phyloP scores from a whole-genome alignment of 495 filamentous ascomycete genomes.

The Hyaloscypha bicolor region DNA sequence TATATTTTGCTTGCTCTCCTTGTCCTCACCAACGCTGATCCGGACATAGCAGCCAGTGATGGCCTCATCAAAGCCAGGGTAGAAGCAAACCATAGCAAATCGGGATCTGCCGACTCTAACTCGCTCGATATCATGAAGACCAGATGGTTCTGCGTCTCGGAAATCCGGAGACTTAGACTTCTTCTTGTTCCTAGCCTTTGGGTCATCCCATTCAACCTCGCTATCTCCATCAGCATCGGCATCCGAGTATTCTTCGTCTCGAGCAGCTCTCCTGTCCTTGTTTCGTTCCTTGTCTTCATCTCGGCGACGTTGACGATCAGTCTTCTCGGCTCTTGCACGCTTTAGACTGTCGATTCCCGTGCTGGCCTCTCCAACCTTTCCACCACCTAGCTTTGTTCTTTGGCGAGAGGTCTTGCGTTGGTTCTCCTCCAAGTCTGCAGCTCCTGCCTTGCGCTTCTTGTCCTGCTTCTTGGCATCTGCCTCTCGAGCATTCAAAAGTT shows the following conservation, averaged over 20 bases:
- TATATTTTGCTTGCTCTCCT: constrained; percentile 64
- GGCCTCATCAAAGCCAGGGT: constrained; percentile 80
- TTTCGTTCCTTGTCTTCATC: constrained; percentile 65
- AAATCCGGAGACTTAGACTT: constrained; percentile 49
- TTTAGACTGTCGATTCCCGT: constrained; percentile 81
- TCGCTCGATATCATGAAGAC: constrained; percentile 79
- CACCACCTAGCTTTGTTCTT: constrained; percentile 75
- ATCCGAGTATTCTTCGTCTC: constrained; percentile 54
- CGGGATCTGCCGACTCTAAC: constrained; percentile 77
- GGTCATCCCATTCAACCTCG: constrained; percentile 73
- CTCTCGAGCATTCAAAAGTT: constrained; percentile 70
- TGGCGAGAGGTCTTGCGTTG: constrained; percentile 80
- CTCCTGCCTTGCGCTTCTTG: constrained; percentile 80
- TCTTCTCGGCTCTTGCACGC: constrained; percentile 81
- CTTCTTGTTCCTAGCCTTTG: constrained; percentile 33
- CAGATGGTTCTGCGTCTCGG: constrained; percentile 58
- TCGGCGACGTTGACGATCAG: constrained; percentile 71
- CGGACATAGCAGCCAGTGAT: constrained; percentile 80
- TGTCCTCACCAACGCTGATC: constrained; percentile 74
- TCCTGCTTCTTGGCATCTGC: constrained; percentile 53
- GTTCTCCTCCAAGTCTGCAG: constrained; percentile 69
- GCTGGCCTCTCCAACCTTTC: constrained; percentile 77
- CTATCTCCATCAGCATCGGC: constrained; percentile 76
- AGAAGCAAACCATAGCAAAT: constrained; percentile 86
- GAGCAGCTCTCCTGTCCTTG: constrained; percentile 49